Evolutionary conservation across 345 rosid genomes (phyloP).

Genomic region (Clarkia xantiana): DNA sequence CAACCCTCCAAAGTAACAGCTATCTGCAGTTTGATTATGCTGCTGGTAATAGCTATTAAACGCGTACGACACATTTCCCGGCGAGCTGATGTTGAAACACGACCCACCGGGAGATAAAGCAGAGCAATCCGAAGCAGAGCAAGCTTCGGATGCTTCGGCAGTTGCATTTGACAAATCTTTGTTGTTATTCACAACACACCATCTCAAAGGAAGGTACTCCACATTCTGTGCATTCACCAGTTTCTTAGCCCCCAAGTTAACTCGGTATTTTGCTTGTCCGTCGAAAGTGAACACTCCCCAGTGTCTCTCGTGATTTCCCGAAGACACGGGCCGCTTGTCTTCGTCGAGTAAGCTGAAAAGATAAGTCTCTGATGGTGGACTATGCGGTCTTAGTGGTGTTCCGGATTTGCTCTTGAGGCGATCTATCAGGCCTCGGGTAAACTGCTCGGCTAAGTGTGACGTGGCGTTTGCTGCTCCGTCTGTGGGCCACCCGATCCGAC

Average conservation of each 20-base stretch:
- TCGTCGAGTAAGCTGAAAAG: constrained; percentile 68
- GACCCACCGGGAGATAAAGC: constrained; percentile 61
- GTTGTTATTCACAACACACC: constrained; percentile 81
- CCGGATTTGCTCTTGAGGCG: constrained; percentile 55
- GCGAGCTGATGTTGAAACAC: constrained; percentile 65
- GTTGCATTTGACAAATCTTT: constrained; percentile 58
- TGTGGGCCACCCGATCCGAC: constrained; percentile 90
- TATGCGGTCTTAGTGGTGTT: constrained; percentile 37
- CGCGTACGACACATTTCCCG: constrained; percentile 66
- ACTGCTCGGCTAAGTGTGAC: constrained; percentile 34
- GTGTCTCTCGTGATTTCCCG: constrained; percentile 73
- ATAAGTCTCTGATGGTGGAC: constrained; percentile 48
- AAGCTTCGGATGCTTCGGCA: constrained; percentile 45
- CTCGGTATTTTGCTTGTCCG: constrained; percentile 74
- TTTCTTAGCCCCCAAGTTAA: constrained; percentile 40
- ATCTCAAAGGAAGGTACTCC: constrained; percentile 56
- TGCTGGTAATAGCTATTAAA: constrained; percentile 83
- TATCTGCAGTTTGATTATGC: constrained; percentile 54
- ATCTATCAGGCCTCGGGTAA: constrained; percentile 46
- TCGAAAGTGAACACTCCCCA: constrained; percentile 92
- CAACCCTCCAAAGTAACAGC: constrained; percentile 75
- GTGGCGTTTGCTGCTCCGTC: constrained; percentile 77
- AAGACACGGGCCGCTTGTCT: constrained; percentile 37
- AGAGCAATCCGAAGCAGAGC: constrained; percentile 59
- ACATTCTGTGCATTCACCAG: constrained; percentile 52